These are phyloP conservation scores for Aspergillus vadensis DNA, from an alignment of 2,329 filamentous ascomycete genomes.

Conservation along the genomic window DNA sequence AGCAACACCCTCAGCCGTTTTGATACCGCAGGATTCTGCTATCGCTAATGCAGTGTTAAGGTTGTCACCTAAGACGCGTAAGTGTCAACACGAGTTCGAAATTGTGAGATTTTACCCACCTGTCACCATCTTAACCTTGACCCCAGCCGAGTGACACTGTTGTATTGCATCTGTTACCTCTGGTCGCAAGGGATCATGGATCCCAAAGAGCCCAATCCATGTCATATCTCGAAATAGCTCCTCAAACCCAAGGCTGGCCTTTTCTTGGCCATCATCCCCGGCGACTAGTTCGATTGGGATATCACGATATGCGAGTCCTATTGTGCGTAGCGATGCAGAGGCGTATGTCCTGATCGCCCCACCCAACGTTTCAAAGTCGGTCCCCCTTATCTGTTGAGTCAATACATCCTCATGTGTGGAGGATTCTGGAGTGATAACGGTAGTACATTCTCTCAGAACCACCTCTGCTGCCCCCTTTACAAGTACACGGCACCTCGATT, in stretches of 20 bases:
- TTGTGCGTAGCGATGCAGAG: constrained; percentile 47
- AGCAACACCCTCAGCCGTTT: constrained; percentile 56
- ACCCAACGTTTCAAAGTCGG: too few relatives aligned
- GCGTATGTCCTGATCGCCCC: too few relatives aligned
- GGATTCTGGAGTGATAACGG: constrained; percentile 18
- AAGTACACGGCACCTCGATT: constrained; percentile 31
- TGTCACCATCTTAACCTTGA: constrained; percentile 42
- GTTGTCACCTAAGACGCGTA: constrained; percentile 69
- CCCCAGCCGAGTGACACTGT: constrained; percentile 48
- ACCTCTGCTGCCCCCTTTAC: constrained; percentile 42
- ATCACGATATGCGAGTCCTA: constrained; percentile 69
- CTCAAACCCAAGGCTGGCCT: background rate
- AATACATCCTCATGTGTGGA: too few relatives aligned
- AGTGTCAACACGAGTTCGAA: constrained; percentile 64
- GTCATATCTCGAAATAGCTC: constrained; percentile 2
- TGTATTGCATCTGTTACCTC: constrained; percentile 4
- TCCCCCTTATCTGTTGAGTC: too few relatives aligned
- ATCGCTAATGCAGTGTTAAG: constrained; percentile 71
- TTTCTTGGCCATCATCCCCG: background rate
- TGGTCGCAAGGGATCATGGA: constrained; percentile 7
- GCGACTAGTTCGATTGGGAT: constrained; percentile 55
- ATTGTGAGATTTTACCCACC: constrained; percentile 43
- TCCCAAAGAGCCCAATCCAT: constrained; percentile 6
- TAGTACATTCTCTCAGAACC: constrained; percentile 29
- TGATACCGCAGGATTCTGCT: constrained; percentile 69